Evolutionary conservation across 305 asterid genomes (phyloP).

Genomic region (Plantago coronopus): DNA sequence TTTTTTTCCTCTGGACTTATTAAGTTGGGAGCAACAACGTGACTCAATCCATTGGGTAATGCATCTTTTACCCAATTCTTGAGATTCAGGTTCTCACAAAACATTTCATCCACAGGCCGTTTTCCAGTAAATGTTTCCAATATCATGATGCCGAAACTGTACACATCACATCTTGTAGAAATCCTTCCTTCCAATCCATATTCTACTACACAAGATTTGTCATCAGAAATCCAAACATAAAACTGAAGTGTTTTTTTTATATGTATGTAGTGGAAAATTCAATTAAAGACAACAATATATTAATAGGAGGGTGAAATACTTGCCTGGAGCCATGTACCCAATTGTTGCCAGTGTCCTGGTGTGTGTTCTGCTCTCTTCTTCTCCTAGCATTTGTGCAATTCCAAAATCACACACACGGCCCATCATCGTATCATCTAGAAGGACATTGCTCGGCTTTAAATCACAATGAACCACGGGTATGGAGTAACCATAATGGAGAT

Average conservation of each 20-base stretch:
- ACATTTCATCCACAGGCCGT: slow-evolving; percentile 9
- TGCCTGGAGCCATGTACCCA: slow-evolving; percentile 13
- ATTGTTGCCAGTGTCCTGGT: slow-evolving; percentile 5
- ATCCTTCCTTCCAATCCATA: slow-evolving; percentile 11
- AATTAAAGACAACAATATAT: background rate
- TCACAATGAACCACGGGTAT: slow-evolving; percentile 37
- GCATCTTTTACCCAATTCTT: slow-evolving; percentile 7
- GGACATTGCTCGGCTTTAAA: slow-evolving; percentile 38
- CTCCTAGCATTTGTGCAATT: background rate
- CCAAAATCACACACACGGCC: slow-evolving; percentile 46
- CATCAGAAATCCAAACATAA: background rate
- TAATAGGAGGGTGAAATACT: background rate
- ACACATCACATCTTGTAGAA: slow-evolving; percentile 12
- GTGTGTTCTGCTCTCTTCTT: slow-evolving; percentile 6
- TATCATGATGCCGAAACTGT: slow-evolving; percentile 8
- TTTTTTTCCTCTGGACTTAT: background rate
- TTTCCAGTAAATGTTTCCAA: slow-evolving; percentile 7
- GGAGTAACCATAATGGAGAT: slow-evolving; percentile 37
- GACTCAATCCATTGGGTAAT: background rate
- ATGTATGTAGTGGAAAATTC: background rate
- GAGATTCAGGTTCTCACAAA: background rate
- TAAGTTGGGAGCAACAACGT: background rate
- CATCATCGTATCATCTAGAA: slow-evolving; percentile 31
- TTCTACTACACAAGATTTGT: background rate
- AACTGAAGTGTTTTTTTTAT: no score